Percentiles rank a stretch among this genome's conserved stretches.
Conservation (phyloP, 1,284 basidiomycete species). For the Mycosarcoma maydis region DNA sequence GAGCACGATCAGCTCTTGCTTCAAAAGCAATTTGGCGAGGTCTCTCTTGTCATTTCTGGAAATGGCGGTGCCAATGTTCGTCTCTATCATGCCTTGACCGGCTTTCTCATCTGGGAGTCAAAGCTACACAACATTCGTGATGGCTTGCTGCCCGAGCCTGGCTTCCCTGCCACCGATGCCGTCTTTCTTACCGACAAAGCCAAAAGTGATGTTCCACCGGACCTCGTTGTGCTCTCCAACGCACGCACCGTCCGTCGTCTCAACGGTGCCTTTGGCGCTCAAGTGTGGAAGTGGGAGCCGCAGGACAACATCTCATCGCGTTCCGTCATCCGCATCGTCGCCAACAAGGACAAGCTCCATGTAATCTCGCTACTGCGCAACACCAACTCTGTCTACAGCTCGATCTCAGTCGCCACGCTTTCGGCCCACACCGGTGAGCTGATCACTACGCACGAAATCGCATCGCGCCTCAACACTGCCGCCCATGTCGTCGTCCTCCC, state of each 20-base stretch:
- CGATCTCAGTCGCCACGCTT: slow-evolving; percentile 43
- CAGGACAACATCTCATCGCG: slow-evolving; percentile 28
- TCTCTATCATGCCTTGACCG: slow-evolving; percentile 75
- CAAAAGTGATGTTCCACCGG: slow-evolving; percentile 16
- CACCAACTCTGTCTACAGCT: slow-evolving; percentile 32
- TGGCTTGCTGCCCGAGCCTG: slow-evolving; percentile 34
- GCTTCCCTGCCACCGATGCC: slow-evolving; percentile 46
- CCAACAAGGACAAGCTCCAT: slow-evolving; percentile 42
- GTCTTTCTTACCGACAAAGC: slow-evolving; percentile 41
- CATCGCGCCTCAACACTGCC: slow-evolving; percentile 29
- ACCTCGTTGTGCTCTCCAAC: slow-evolving; percentile 49
- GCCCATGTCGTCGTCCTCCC: slow-evolving; percentile 46
- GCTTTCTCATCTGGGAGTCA: slow-evolving; percentile 77
- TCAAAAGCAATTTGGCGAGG: slow-evolving; percentile 72
- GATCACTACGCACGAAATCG: slow-evolving; percentile 41
- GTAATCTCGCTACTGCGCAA: slow-evolving; percentile 45
- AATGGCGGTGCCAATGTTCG: slow-evolving; percentile 78
- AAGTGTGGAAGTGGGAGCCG: slow-evolving; percentile 39
- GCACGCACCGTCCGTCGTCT: slow-evolving; percentile 46
- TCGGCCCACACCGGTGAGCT: slow-evolving; percentile 42
- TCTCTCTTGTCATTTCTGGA: slow-evolving; percentile 76
- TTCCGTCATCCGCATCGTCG: slow-evolving; percentile 34
- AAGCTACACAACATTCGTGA: slow-evolving; percentile 37
- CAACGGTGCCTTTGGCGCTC: slow-evolving; percentile 17
- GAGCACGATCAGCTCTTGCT: slow-evolving; percentile 79